phyloP scores from a whole-genome alignment of 2,329 filamentous ascomycete genomes.

The Fusarium liriodendri region DNA sequence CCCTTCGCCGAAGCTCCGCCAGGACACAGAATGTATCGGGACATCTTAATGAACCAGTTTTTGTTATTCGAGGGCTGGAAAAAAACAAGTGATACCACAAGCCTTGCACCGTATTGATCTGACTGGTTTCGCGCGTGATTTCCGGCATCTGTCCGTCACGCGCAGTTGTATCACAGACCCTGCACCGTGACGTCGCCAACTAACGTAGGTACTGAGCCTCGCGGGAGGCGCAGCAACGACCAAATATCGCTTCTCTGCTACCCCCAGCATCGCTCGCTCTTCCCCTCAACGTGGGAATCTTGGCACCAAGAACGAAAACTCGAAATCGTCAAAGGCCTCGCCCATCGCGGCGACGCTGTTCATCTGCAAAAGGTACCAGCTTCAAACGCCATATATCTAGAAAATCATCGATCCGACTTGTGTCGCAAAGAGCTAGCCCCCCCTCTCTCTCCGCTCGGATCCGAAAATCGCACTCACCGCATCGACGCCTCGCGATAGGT shows the following conservation, averaged over 20 bases:
- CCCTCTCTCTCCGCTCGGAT: neutral
- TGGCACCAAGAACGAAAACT: neutral
- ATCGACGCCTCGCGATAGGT: neutral
- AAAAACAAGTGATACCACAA: neutral
- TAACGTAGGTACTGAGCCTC: neutral
- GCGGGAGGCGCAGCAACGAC: neutral
- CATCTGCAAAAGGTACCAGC: neutral
- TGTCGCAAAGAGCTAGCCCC: neutral
- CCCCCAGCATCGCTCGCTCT: neutral
- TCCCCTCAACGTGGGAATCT: neutral
- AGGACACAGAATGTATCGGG: neutral
- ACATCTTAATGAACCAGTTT: neutral
- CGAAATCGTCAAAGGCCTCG: slow-evolving; percentile 8
- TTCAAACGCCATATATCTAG: neutral
- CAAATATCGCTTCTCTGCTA: neutral
- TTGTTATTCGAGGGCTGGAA: neutral
- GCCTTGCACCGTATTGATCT: neutral
- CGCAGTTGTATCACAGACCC: neutral
- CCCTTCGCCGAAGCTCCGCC: neutral
- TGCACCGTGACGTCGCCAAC: neutral
- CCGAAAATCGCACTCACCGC: neutral
- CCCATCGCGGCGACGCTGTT: slow-evolving; percentile 12
- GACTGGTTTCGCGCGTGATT: neutral
- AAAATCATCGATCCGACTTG: neutral
- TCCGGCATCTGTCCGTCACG: neutral